Conservation (phyloP, 2,329 filamentous ascomycete genomes). For the Zasmidium citrigriseum region DNA sequence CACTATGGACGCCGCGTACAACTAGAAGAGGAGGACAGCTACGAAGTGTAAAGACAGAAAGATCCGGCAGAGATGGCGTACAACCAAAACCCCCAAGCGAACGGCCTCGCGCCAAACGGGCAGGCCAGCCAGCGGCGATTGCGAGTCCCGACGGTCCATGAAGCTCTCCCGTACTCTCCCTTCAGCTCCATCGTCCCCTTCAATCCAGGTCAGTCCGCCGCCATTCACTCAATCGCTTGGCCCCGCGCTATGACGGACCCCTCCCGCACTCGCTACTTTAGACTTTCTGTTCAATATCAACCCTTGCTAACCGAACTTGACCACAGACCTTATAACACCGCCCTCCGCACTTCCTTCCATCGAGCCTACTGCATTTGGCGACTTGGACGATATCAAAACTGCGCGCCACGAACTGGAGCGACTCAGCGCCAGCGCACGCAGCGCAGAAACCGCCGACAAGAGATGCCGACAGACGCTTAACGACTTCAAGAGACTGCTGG, state of each 20-base stretch:
- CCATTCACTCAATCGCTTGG: constrained; percentile 7
- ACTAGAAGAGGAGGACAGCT: constrained; percentile 3
- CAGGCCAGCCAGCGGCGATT: constrained; percentile 11
- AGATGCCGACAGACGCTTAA: constrained; percentile 71
- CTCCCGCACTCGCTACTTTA: neutral
- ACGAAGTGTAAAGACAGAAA: neutral
- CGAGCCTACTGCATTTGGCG: constrained; percentile 37
- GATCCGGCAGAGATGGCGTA: neutral
- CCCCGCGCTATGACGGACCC: neutral
- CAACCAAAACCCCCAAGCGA: neutral
- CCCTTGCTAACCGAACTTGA: constrained; percentile 4
- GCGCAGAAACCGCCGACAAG: constrained; percentile 60
- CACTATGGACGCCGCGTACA: neutral
- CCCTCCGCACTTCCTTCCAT: constrained; percentile 44
- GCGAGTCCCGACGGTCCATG: constrained; percentile 58
- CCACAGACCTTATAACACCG: constrained; percentile 48
- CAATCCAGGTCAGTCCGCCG: constrained; percentile 62
- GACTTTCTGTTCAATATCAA: neutral
- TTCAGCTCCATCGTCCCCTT: constrained; percentile 80
- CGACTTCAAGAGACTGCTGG: constrained; percentile 73
- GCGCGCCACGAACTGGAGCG: constrained; percentile 57
- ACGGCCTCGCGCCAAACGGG: constrained; percentile 19
- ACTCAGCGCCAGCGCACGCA: constrained; percentile 69
- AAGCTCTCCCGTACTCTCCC: constrained; percentile 80
- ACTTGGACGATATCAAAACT: constrained; percentile 22